Base-by-base conservation (phyloP, 2,329 filamentous ascomycete species). In the Talaromyces sp. region DNA sequence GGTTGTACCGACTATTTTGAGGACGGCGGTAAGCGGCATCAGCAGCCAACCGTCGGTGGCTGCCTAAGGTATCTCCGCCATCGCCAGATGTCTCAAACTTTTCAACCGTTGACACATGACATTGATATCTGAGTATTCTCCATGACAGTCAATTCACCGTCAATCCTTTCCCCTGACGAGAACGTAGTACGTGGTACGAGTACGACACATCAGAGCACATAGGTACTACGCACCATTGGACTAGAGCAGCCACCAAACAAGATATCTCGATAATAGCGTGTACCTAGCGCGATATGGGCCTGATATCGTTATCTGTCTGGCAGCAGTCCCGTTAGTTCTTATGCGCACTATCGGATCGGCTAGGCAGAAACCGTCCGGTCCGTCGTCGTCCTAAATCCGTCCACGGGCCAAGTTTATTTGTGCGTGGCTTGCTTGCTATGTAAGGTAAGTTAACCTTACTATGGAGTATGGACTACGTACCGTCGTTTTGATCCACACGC, bases 161-260 rank as follows among this genome's bases (percentile, higher is more conserved):
- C 45, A 49, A 8, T 14, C 3, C n/a, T 22, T 31, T 27, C 27
- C 49, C 49, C 49, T 52, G 49, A 52, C 49, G 27, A 31, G 49
- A 52, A n/a, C 24, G 52, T 37, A 37, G 31, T 56, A 56, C 52
- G 33, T 39, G 52, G 50, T 54, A 37, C 50, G 50, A 56, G 50
- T 54, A 37, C 50, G 50, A 56, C 50, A 31, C n/a, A 16, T 27
- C 47, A 49, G 19, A 13, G 49, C 50, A 37, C n/a, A 49, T 27
- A 56, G 37, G 56, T 59, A 59, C 56, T 19, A 33, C 37, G n/a
- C 22, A 31, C 7, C 24, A 56, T n/a, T 24, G 37, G 37, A 45
- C 37, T 43, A 58, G 56, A 39, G 14, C 56, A 59, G 56, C 56
- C 35, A 31, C 56, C 37, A 59, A 59, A 59, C 56, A 59, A 59